Evolutionary conservation across 202 grass and related monocot genomes (phyloP).

Genomic region (Zizania palustris): DNA sequence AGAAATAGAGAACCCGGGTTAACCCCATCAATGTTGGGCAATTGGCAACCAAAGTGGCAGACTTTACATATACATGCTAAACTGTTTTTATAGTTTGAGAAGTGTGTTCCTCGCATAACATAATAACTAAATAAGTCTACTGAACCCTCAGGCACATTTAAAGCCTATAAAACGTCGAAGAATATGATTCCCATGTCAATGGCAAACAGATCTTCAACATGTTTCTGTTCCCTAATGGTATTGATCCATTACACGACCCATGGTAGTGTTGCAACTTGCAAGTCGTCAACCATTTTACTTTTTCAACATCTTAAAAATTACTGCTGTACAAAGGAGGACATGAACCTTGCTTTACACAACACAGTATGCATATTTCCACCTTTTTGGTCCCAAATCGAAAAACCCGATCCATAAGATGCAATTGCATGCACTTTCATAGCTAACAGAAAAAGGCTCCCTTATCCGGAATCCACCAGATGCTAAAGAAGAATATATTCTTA

Average conservation of each 20-base stretch:
- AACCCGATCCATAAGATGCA: neutral
- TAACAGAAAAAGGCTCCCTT: constrained; percentile 31
- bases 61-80: constrained; percentile 11
- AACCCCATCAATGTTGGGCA: neutral
- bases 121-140: constrained; percentile 6
- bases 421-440: constrained; percentile 12
- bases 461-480: constrained; percentile 14
- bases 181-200: constrained; percentile 2
- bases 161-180: neutral
- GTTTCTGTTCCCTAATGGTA: constrained; percentile 3
- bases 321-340: neutral
- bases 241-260: neutral
- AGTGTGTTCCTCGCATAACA: neutral
- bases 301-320: constrained; percentile 22
- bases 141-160: neutral
- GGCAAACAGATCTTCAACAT: constrained; percentile 7
- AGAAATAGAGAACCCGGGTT: constrained; percentile 6
- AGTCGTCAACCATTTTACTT: neutral
- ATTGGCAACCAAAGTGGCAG: neutral
- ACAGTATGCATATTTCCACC: neutral
- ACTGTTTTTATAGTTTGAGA: constrained; percentile 10
- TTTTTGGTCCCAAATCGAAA: constrained; percentile 5
- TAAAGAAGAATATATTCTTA: constrained; percentile 27
- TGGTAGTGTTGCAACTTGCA: neutral
- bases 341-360: neutral